Evolutionary conservation across 2,329 filamentous ascomycete genomes (phyloP), one percentile per base, ranked within the genome.

Genomic region (Phialophora verrucosa): DNA sequence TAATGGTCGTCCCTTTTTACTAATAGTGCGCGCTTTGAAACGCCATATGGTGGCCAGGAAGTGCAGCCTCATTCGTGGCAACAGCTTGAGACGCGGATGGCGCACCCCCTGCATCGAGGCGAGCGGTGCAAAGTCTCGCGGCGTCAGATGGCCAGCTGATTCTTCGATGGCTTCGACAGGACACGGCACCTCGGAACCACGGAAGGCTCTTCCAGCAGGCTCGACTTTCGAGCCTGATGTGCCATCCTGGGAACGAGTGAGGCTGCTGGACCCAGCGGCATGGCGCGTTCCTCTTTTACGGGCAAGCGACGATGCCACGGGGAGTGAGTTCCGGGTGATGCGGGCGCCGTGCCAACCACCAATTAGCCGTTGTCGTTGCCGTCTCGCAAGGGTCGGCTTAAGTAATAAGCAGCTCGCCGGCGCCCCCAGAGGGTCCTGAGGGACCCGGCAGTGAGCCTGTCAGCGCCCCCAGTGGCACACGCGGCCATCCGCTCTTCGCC

Each of bases 401-500:
- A 35, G 57, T 59, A 59, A 59, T 31, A 31, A 23, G 7, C 12
- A n/a, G 32, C 57, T 12, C 20, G 23, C 47, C 57, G 17, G 25
- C 14, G 14, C 17, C 7, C 35, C 38, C 38, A n/a, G 38, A 42
- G 38, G 17, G 4, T 17, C 38, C 14, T 31, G 29, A 31, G 8
- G 31, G 31, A 31, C 31, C 8, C 31, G 14, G 14, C 38, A n/a
- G 14, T 14, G 35, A 6, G 14, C 4, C 38, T 29, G 57, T 50
- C 38, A 59, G 57, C 57, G 17, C 29, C 44, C 47, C 29, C 27
- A 31, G 25, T 49, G 29, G 20, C 31, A 11, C 31, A 17, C 32
- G 59, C 59, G 59, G 59, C 42, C 31, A 14, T 35, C 59, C 59
- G 59, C 59, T 54, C 59, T 61, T 61, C 59, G 38, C 59, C 59